Evolutionary conservation across 441 rosid species (phyloP).

Genomic region (Isatis lusitanica): DNA sequence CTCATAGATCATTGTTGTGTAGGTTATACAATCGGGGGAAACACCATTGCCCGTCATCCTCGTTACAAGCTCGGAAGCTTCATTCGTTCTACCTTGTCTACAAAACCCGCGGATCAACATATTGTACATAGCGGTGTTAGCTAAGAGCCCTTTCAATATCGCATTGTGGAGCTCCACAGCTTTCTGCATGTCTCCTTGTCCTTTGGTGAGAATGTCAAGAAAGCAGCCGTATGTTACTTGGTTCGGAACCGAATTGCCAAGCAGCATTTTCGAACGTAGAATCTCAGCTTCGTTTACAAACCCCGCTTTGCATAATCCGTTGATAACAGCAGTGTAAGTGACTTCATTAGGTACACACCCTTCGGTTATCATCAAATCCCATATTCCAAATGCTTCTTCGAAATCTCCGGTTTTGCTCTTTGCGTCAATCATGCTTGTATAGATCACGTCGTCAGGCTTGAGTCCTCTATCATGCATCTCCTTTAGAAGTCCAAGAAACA

Average conservation of each 20-base stretch:
- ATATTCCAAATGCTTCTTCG: slow-evolving; percentile 58
- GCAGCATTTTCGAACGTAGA: slow-evolving; percentile 60
- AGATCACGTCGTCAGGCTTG: slow-evolving; percentile 70
- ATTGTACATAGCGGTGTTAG: slow-evolving; percentile 70
- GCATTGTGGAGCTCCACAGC: slow-evolving; percentile 70
- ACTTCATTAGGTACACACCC: slow-evolving; percentile 71
- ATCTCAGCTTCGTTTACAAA: slow-evolving; percentile 64
- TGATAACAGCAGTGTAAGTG: slow-evolving; percentile 77
- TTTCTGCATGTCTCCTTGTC: slow-evolving; percentile 63
- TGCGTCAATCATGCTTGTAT: slow-evolving; percentile 83
- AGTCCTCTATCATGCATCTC: slow-evolving; percentile 66
- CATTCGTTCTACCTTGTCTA: slow-evolving; percentile 64
- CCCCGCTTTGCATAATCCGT: slow-evolving; percentile 82
- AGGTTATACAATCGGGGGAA: slow-evolving; percentile 79
- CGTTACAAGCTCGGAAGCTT: slow-evolving; percentile 55
- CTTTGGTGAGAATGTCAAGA: slow-evolving; percentile 64
- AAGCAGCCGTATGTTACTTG: slow-evolving; percentile 79
- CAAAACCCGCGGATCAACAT: slow-evolving; percentile 80
- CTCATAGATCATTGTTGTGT: slow-evolving; percentile 77
- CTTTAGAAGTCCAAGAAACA: slow-evolving; percentile 54
- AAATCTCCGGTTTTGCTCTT: slow-evolving; percentile 70
- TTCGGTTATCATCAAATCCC: slow-evolving; percentile 77
- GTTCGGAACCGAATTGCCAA: slow-evolving; percentile 52
- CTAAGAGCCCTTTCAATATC: slow-evolving; percentile 61
- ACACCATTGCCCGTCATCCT: slow-evolving; percentile 59